Evolutionary conservation across 352 stramenopile genomes (phyloP), one percentile per base, ranked within the genome.

Genomic region (Peronosclerospora sorghi): DNA sequence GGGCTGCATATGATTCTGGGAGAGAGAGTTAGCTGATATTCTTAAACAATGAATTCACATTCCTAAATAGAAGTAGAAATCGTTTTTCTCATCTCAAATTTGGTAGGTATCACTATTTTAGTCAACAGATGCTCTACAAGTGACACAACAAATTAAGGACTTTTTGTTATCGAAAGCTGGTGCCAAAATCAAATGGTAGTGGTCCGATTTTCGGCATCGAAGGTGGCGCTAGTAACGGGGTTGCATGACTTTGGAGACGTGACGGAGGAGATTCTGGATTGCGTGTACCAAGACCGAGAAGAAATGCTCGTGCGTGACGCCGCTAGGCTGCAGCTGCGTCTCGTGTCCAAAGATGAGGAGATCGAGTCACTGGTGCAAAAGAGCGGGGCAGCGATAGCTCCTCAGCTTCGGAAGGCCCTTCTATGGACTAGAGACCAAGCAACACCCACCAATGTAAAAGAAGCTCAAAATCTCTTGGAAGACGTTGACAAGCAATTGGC

Each of bases 191-290:
- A 48, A 32, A 59, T 67, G 53, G 45, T 51, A 35, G 48, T 74
- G 19, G 55, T 86, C 41, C 77, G 67, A 39, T 72, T 81, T 34
- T 75, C 74, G 24, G 77, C 77, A 35, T 87, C 74, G 20, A 83
- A 80, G 35, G 68, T 90, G 32, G 77, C 77, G 35, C 59, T 73
- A 5, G 55, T 84, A 20, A 59, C 76, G 23, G 74, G 77, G 23
- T 60, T 90, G 27, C 77, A 89, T 44, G 77, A 83, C 51, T 89
- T 72, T 40, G 72, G 68, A 0, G 65, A 86, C 41, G 37, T 71
- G 2, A 40, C 55, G 1, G 73, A 84, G 26, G 63, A 70, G 32
- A 13, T 61, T 4, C 19, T 60, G 14, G 42, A 79, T 46, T 71
- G 64, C 21, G 48, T 89, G 41, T 89, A 86, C 28, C 77, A 86